Evolutionary conservation across 2,329 filamentous ascomycete genomes (phyloP).

Genomic region (Microcera coccophila): DNA sequence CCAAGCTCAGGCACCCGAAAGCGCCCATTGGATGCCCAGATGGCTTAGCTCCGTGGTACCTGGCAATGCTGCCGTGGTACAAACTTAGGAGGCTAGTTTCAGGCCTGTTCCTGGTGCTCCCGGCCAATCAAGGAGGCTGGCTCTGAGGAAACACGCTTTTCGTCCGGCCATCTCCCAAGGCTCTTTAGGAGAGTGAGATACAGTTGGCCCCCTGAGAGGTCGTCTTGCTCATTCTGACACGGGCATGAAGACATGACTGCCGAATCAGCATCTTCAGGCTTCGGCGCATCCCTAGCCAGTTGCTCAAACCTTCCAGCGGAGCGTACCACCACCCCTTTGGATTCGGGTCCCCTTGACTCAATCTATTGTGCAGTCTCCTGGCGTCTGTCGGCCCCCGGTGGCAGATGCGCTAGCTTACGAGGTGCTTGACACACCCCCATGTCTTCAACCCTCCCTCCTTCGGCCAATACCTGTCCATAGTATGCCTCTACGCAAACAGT

Average conservation of each 20-base stretch:
- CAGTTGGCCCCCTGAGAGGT: neutral
- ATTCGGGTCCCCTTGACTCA: neutral
- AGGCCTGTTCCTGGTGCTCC: conserved; percentile 22
- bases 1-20: conserved; percentile 21
- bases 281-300: neutral
- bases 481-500: conserved; percentile 10
- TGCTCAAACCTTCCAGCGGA: conserved; percentile 11
- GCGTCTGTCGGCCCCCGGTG: conserved; percentile 7
- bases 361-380: neutral
- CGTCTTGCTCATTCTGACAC: neutral
- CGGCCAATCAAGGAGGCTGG: conserved; percentile 19
- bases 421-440: conserved; percentile 22
- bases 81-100: conserved; percentile 21
- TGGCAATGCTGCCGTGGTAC: conserved; percentile 23
- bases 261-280: neutral
- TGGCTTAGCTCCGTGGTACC: conserved; percentile 19
- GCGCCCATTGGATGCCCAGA: conserved; percentile 27
- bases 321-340: conserved; percentile 22
- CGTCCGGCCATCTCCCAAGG: conserved; percentile 10
- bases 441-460: conserved; percentile 9
- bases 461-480: conserved; percentile 11
- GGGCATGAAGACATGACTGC: neutral
- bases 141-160: conserved; percentile 13
- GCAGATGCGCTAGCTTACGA: conserved; percentile 13
- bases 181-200: conserved; percentile 3